Percentiles rank a stretch among this genome's conserved stretches.
Evolutionary conservation across 164 flowering plant species (phyloP).

Genomic region (Malania oleifera): DNA sequence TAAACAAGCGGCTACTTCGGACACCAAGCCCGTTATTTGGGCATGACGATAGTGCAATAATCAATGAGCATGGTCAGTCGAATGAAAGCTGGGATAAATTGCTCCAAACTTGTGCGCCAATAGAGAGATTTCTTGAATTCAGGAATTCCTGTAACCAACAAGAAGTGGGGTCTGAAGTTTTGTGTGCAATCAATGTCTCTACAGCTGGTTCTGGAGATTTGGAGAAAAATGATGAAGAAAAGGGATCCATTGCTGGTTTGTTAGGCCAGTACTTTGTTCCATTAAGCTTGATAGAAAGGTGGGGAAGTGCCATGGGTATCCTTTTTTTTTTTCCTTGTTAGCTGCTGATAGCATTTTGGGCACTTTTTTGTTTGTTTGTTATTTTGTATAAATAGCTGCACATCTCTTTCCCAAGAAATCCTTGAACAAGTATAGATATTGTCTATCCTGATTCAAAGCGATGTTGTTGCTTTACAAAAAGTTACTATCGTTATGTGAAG

Average conservation of each 20-base stretch:
- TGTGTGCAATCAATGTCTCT: conserved; percentile 12
- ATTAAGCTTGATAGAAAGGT: conserved; percentile 70
- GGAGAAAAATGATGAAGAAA: conserved; percentile 21
- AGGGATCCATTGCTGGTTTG: conserved; percentile 16
- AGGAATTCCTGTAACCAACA: conserved; percentile 13
- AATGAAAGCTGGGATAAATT: conserved; percentile 28
- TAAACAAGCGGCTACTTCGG: conserved; percentile 48
- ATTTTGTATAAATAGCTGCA: neutral
- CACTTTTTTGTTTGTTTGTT: neutral
- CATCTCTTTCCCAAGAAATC: conserved; percentile 14
- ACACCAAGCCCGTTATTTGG: conserved; percentile 48
- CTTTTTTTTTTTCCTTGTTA: conserved; percentile 20
- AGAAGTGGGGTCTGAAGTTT: conserved; percentile 15
- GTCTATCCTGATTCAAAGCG: conserved; percentile 86
- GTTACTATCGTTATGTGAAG: conserved; percentile 91
- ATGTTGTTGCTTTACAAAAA: conserved; percentile 97
- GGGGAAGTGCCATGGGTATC: conserved; percentile 99
- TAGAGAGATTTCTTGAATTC: conserved; percentile 67
- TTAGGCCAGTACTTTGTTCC: conserved; percentile 56
- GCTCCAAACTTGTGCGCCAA: conserved; percentile 53
- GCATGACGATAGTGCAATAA: conserved; percentile 16
- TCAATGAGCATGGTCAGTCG: conserved; percentile 21
- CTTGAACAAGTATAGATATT: conserved; percentile 64
- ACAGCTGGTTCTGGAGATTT: conserved; percentile 15
- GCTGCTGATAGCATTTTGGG: neutral